These are phyloP conservation scores for Diaporthe aspalathi DNA, from an alignment of 2,329 filamentous ascomycete genomes.

Conservation along the genomic window DNA sequence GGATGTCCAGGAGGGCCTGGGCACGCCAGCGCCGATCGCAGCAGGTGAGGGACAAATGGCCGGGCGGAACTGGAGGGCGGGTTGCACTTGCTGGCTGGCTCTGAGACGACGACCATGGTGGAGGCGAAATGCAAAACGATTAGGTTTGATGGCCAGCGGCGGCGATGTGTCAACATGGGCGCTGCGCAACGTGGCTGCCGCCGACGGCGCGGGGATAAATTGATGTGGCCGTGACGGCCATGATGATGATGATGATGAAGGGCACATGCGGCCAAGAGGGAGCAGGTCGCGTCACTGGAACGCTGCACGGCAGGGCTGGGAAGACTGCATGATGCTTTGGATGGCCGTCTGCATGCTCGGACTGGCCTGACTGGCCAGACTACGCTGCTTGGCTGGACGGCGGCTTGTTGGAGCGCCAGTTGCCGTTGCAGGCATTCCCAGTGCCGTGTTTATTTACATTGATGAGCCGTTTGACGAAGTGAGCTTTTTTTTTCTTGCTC, in stretches of 20 bases:
- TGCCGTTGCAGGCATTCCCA: no score
- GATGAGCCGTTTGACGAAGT: no score
- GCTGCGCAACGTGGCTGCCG: constrained; percentile 28
- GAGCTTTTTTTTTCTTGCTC: background rate
- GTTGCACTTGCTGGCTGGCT: constrained; percentile 17
- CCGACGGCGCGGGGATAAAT: constrained; percentile 27
- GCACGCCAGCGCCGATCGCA: constrained; percentile 16
- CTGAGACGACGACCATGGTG: constrained; percentile 26
- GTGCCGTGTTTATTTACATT: no score
- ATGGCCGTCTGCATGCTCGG: background rate
- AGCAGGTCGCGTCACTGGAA: constrained; percentile 29
- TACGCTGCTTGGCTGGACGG: background rate
- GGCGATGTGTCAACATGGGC: constrained; percentile 29
- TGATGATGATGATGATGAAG: constrained; percentile 26
- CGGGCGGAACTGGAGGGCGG: constrained; percentile 17
- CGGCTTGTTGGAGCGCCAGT: constrained; percentile 8
- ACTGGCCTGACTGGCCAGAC: background rate
- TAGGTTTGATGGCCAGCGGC: constrained; percentile 9
- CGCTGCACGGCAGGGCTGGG: constrained; percentile 7
- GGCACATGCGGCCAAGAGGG: constrained; percentile 27
- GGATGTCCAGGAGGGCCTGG: background rate
- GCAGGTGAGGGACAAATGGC: background rate
- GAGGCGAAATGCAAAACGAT: constrained; percentile 31
- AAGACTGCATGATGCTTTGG: constrained; percentile 12
- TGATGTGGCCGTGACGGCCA: no score